phyloP scores from a whole-genome alignment of 139 green algal genomes.

The Closterium sp. region DNA sequence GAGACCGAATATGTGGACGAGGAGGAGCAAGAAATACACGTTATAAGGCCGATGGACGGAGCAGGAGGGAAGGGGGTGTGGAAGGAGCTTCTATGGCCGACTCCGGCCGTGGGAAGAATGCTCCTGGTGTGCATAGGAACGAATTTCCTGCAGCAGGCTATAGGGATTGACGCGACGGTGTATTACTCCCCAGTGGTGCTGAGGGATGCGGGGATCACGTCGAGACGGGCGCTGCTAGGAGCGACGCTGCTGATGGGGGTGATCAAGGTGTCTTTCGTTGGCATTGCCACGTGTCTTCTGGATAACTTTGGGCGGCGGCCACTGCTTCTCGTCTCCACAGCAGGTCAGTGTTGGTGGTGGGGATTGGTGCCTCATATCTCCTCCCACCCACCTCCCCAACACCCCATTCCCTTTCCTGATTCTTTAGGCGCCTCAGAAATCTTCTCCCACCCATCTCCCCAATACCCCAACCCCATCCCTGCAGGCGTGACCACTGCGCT shows the following conservation, averaged over 20 bases:
- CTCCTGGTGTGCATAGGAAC: constrained; percentile 39
- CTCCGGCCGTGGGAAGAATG: constrained; percentile 26
- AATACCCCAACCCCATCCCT: too few species aligned
- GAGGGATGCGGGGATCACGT: constrained; percentile 22
- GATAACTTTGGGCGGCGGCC: neutral
- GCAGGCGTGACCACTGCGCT: too few species aligned
- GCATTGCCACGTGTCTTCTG: neutral
- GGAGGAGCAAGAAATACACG: neutral
- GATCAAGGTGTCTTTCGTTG: neutral
- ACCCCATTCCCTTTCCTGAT: too few species aligned
- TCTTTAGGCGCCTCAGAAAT: too few species aligned
- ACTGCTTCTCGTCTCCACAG: constrained; percentile 76
- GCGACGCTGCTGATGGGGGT: neutral
- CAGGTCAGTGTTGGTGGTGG: constrained; percentile 87
- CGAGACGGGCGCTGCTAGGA: constrained; percentile 14
- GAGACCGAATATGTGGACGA: neutral
- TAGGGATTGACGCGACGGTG: constrained; percentile 45
- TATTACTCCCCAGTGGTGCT: constrained; percentile 53
- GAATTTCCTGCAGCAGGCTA: constrained; percentile 55
- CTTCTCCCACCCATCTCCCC: too few species aligned
- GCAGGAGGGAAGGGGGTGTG: constrained; percentile 19
- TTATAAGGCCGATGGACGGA: neutral
- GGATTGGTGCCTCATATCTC: too few species aligned
- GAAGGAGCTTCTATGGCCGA: constrained; percentile 40
- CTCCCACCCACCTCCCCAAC: too few species aligned